These are phyloP conservation scores for Juglanconis juglandina DNA, from an alignment of 2,329 filamentous ascomycete genomes.

Conservation along the genomic window DNA sequence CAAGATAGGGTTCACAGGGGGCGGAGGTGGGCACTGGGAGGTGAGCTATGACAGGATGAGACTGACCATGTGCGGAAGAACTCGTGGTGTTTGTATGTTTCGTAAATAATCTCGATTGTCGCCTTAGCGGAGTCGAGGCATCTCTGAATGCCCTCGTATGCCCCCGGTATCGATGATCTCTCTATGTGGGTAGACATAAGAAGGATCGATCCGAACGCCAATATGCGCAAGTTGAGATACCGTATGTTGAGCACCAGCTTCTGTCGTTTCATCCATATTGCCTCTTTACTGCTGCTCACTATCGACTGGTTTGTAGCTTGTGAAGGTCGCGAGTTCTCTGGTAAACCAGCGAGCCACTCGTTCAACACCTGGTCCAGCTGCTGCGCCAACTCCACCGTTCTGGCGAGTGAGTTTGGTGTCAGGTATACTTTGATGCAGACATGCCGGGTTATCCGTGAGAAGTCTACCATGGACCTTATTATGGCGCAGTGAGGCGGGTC, in stretches of 20 bases:
- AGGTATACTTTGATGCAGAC: slow-evolving; percentile 26
- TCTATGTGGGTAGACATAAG: slow-evolving; percentile 21
- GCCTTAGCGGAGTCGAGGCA: slow-evolving; percentile 26
- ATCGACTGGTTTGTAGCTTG: slow-evolving; percentile 16
- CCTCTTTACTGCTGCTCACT: slow-evolving; percentile 20
- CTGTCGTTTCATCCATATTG: slow-evolving; percentile 27
- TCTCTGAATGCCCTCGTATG: slow-evolving; percentile 21
- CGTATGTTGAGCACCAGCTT: slow-evolving; percentile 25
- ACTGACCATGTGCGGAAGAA: slow-evolving; percentile 29
- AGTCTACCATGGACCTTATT: slow-evolving; percentile 27
- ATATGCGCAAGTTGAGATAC: slow-evolving; percentile 27
- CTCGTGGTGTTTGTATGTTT: slow-evolving; percentile 27
- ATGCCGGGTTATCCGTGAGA: slow-evolving; percentile 25
- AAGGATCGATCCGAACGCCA: slow-evolving; percentile 27
- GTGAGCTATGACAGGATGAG: no score
- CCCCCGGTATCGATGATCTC: slow-evolving; percentile 19
- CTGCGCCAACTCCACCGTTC: slow-evolving; percentile 22
- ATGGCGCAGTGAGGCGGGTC: slow-evolving; percentile 27
- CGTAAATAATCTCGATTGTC: slow-evolving; percentile 28
- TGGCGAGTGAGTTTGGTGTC: slow-evolving; percentile 18
- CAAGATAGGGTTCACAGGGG: neutral
- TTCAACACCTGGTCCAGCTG: slow-evolving; percentile 24
- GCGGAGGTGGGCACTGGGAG: neutral
- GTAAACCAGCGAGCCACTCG: slow-evolving; percentile 22
- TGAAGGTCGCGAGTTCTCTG: slow-evolving; percentile 22